Base-by-base conservation (phyloP, 805 yeast species). In the Ogataea polymorpha region DNA sequence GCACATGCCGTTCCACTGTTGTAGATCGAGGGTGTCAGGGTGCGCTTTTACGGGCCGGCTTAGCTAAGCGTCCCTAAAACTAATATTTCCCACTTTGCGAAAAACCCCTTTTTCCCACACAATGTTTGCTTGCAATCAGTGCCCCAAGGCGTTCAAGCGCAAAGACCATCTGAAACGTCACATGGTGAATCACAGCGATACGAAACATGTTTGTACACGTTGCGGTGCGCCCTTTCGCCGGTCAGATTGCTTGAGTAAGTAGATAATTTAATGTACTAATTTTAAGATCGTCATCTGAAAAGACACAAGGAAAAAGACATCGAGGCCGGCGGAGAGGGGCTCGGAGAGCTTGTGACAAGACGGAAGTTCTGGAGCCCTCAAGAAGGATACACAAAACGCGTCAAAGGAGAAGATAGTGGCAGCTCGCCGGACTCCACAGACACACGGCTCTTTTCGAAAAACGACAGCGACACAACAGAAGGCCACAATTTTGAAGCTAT, bases 161-260 rank as follows among this genome's bases (percentile, higher is more conserved):
- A 50, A 45, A 14, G 48, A 50, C 26, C 54, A 50, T 32, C 29
- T 50, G 18, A 42, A 42, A 25, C 39, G 54, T 12, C 54, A 50
- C 29, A 39, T 39, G 50, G 25, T 33, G 10, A 48, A 48, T 24
- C 54, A 50, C 24, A 41, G 41, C 27, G 38, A 28, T 7, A 39
- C 21, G 10, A 32, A 18, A 6, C 23, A 29, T 8, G 26, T 17
- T 9, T 50, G 54, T 32, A 37, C 42, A 1, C 38, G 50, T 4
- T 50, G 54, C 33, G 13, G 21, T 14, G 42, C 50, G 7, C 17
- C 30, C 2, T 50, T 50, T 32, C 35, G 45, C 16, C 39, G 50
- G 10, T 36, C 44, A 13, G 52, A 48, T 23, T 36, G 44, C 17
- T 16, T 45, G 21, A 36, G 52, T 45, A 36, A 42, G 49, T 40